Percentiles rank a stretch among this genome's conserved stretches.
Conservation (phyloP, 169 alveolate genomes). For the Perkinsus chesapeaki region DNA sequence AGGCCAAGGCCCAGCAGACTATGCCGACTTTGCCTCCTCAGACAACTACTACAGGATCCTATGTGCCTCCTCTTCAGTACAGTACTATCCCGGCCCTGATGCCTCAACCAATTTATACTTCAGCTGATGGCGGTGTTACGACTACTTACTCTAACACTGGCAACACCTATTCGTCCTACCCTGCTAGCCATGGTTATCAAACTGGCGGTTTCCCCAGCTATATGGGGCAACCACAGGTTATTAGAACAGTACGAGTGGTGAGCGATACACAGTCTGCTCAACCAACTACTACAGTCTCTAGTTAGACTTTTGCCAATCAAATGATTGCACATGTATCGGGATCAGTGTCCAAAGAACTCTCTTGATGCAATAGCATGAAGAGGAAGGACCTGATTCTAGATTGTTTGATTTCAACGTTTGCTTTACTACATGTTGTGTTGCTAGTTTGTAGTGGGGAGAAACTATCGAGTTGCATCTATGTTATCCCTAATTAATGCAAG, state of each 20-base stretch:
- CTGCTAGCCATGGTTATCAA: background rate
- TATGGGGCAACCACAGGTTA: background rate
- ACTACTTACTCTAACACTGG: background rate
- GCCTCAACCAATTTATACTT: background rate
- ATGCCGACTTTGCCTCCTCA: background rate
- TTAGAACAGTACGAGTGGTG: background rate
- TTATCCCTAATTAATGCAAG: no score
- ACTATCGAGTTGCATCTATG: no score
- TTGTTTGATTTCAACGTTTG: background rate
- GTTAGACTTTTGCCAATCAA: background rate
- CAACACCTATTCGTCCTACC: background rate
- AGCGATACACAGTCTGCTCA: slow-evolving; percentile 4
- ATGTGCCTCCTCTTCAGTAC: background rate
- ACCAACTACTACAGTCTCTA: background rate
- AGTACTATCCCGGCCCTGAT: background rate
- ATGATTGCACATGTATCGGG: background rate
- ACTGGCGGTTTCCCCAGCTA: background rate
- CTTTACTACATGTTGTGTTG: no score
- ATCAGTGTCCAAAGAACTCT: background rate
- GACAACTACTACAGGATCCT: background rate
- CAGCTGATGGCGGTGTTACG: background rate
- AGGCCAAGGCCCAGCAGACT: background rate
- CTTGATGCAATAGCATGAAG: background rate
- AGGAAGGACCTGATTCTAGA: background rate
- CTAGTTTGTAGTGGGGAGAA: no score